Conservation (phyloP, 306 rosid genomes). For the Adenanthera pavonina region DNA sequence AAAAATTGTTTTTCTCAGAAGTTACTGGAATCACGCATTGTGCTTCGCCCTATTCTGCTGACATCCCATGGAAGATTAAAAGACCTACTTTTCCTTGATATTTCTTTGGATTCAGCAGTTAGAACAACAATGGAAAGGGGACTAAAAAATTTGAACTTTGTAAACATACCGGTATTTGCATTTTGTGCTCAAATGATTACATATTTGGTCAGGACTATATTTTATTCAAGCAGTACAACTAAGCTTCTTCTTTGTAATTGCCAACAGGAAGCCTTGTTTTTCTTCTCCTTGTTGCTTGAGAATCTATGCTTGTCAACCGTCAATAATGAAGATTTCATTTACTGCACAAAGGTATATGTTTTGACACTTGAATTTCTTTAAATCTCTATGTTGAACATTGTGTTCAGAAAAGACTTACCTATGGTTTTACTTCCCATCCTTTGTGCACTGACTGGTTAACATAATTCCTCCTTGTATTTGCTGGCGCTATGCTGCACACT, state of each 20-base stretch:
- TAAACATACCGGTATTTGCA: slow-evolving; percentile 31
- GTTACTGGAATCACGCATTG: slow-evolving; percentile 42
- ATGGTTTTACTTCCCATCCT: slow-evolving; percentile 19
- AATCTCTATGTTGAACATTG: background rate
- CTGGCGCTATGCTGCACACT: slow-evolving; percentile 13
- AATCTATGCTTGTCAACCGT: slow-evolving; percentile 40
- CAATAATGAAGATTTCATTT: slow-evolving; percentile 46
- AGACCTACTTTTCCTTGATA: slow-evolving; percentile 48
- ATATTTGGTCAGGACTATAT: background rate
- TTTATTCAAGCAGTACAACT: background rate
- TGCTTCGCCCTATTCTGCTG: slow-evolving; percentile 39
- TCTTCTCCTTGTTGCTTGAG: slow-evolving; percentile 48
- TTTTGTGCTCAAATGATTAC: background rate
- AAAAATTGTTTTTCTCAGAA: slow-evolving; percentile 34
- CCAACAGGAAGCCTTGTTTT: slow-evolving; percentile 46
- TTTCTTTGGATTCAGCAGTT: slow-evolving; percentile 46
- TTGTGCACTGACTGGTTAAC: slow-evolving; percentile 21
- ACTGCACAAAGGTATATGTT: slow-evolving; percentile 48
- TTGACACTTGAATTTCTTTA: background rate
- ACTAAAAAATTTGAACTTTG: slow-evolving; percentile 30
- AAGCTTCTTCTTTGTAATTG: background rate
- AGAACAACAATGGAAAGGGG: slow-evolving; percentile 47
- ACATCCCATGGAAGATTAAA: slow-evolving; percentile 35
- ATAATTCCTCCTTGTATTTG: slow-evolving; percentile 8
- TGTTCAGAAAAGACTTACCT: background rate